A percentile compares a stretch with the other conserved stretches of the same genome.
Evolutionary conservation across 1,284 basidiomycete species (phyloP).

Genomic region (Meripilus lineatus): DNA sequence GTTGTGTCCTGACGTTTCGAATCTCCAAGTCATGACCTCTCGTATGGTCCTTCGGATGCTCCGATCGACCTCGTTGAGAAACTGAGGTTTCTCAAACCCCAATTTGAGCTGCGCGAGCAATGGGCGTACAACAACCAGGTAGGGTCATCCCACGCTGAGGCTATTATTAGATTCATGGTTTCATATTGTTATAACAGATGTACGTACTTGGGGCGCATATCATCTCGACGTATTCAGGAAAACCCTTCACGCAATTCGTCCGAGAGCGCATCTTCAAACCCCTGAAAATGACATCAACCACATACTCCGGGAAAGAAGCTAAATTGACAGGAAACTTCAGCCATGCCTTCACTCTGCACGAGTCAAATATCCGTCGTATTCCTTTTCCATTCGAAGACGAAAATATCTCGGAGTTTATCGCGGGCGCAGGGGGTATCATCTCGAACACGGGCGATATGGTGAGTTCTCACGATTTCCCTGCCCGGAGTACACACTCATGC

Average conservation of each 20-base stretch:
- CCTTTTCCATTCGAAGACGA: slow-evolving; percentile 17
- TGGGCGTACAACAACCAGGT: slow-evolving; percentile 36
- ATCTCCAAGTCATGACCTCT: slow-evolving; percentile 24
- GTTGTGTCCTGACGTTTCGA: neutral
- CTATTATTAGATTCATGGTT: neutral
- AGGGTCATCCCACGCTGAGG: neutral
- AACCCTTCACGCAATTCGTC: slow-evolving; percentile 35
- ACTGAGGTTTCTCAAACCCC: slow-evolving; percentile 26
- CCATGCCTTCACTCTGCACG: slow-evolving; percentile 20
- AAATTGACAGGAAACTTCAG: slow-evolving; percentile 30
- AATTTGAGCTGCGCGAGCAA: slow-evolving; percentile 29
- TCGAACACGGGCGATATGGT: slow-evolving; percentile 23
- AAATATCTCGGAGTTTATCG: slow-evolving; percentile 16
- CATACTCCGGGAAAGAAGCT: slow-evolving; percentile 36
- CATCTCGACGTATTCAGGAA: slow-evolving; percentile 24
- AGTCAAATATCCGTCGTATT: slow-evolving; percentile 15
- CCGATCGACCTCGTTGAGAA: slow-evolving; percentile 21
- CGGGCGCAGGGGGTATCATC: slow-evolving; percentile 41
- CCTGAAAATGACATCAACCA: slow-evolving; percentile 39
- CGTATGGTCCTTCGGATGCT: slow-evolving; percentile 25
- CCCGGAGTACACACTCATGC: neutral
- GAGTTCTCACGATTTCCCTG: neutral
- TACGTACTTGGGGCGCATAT: slow-evolving; percentile 27
- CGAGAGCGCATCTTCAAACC: slow-evolving; percentile 36
- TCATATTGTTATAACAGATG: slow-evolving; percentile 23